Base-by-base conservation (phyloP, 495 filamentous ascomycete genomes). In the Tuber umbilicatum region DNA sequence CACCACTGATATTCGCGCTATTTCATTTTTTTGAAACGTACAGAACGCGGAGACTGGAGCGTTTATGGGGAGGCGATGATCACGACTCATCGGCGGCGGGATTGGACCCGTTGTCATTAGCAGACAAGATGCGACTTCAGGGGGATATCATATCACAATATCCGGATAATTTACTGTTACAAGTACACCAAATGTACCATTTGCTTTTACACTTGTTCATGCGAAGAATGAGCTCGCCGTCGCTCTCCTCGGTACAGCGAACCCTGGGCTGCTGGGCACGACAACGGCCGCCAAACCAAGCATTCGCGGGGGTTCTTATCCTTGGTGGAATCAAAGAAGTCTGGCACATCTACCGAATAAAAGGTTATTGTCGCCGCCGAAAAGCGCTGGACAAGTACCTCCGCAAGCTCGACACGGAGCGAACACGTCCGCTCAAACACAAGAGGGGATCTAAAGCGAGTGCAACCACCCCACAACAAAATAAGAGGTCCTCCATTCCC, bases 21-120 rank as follows among this genome's bases (percentile, higher is more conserved):
- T 80, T 77, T 19, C 80, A 82, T 67, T 82, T 82, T 47, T 72
- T 82, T 37, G 81, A 82, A 64, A 80, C 77, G 16, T 82, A 82
- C 23, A 71, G 73, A 42, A 71, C 70, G 64, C 73, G 76, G 19
- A 82, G 79, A 37, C 43, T 81, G 70, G 76, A 82, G 37, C 80
- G 74, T 69, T 68, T 81, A 35, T 45, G 76, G 38, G 72, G 70
- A 40, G 70, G 39, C 45, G 73, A 75, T 69, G 39, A 47, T 69
- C n/a, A 71, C 45, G 69, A 73, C 38, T 19, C 74, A 68, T 70
- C 76, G 67, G 68, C 5, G 55, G 31, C 47, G 27, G 47, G 67
- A 17, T 67, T 74, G 21, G 45, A 45, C 31, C 72, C 75, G 38
- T 40, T 80, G 37, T 74, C 78, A 27, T 72, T 74, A 31, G 78